Evolutionary conservation across 208 protist genomes (phyloP).

Genomic region (Wallacemonas rigidus): DNA sequence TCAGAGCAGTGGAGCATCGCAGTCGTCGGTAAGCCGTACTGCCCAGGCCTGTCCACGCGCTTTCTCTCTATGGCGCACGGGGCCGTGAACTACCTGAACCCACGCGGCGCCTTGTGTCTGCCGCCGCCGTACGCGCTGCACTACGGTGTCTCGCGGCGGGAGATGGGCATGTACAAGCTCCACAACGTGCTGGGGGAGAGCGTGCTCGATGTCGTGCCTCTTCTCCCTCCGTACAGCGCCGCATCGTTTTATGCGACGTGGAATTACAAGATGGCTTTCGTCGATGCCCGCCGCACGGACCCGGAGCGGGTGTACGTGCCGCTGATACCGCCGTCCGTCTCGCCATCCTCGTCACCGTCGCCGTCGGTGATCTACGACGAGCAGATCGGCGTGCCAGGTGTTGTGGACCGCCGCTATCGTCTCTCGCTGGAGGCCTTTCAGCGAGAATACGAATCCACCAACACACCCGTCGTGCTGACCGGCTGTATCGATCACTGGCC

Average conservation of each 20-base stretch:
- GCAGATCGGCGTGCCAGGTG: conserved; percentile 19
- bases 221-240: conserved; percentile 21
- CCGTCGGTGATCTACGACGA: conserved; percentile 21
- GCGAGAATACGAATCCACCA: conserved; percentile 28
- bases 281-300: background rate
- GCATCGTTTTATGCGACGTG: conserved; percentile 21
- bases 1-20: conserved; percentile 1
- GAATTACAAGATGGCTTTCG: conserved; percentile 14
- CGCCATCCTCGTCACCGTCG: background rate
- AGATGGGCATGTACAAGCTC: background rate
- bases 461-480: conserved; percentile 44
- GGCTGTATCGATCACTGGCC: conserved; percentile 37
- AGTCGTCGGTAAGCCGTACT: conserved; percentile 11
- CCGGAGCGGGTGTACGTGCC: conserved; percentile 1
- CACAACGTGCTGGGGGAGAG: conserved; percentile 27
- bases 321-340: conserved; percentile 1
- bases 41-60: background rate
- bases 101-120: conserved; percentile 12
- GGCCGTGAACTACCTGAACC: conserved; percentile 30
- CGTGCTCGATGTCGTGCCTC: conserved; percentile 29
- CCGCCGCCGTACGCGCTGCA: conserved; percentile 22
- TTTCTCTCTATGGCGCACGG: conserved; percentile 21
- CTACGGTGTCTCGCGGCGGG: conserved; percentile 16
- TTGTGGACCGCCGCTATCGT: conserved; percentile 27
- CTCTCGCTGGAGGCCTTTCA: conserved; percentile 27